phyloP scores from a whole-genome alignment of 306 rosid species.

The Prunus armeniaca region DNA sequence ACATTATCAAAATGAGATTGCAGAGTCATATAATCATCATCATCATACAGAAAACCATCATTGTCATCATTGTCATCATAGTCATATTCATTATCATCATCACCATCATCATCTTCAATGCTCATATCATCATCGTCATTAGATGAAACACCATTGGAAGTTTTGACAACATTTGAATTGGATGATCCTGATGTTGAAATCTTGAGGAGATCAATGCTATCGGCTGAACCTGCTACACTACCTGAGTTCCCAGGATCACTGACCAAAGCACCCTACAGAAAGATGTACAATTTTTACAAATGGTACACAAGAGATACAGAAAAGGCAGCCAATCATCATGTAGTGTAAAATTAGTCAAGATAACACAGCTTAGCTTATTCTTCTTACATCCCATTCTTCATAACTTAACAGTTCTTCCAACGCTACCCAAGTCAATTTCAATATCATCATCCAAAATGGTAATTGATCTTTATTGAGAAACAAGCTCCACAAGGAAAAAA shows the following conservation, averaged over 20 bases:
- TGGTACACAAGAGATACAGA: slow-evolving; percentile 4
- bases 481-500: not conserved
- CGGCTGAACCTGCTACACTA: slow-evolving; percentile 42
- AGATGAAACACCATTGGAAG: slow-evolving; percentile 41
- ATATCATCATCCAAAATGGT: not conserved
- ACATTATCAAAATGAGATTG: slow-evolving; percentile 69
- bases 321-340: not conserved
- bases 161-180: slow-evolving; percentile 36
- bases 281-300: slow-evolving; percentile 2
- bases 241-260: slow-evolving; percentile 35
- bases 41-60: slow-evolving; percentile 36
- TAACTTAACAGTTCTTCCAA: not conserved
- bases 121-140: slow-evolving; percentile 39
- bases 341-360: not conserved
- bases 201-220: slow-evolving; percentile 44
- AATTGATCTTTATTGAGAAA: not conserved
- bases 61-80: slow-evolving; percentile 40
- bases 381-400: not conserved
- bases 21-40: slow-evolving; percentile 36
- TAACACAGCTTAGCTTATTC: not conserved
- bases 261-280: slow-evolving; percentile 37
- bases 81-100: slow-evolving; percentile 32
- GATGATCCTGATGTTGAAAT: slow-evolving; percentile 47
- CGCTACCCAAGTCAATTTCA: not conserved
- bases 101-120: slow-evolving; percentile 42